phyloP scores from a whole-genome alignment of 2,329 filamentous ascomycete genomes.

The Xylaria sp. region DNA sequence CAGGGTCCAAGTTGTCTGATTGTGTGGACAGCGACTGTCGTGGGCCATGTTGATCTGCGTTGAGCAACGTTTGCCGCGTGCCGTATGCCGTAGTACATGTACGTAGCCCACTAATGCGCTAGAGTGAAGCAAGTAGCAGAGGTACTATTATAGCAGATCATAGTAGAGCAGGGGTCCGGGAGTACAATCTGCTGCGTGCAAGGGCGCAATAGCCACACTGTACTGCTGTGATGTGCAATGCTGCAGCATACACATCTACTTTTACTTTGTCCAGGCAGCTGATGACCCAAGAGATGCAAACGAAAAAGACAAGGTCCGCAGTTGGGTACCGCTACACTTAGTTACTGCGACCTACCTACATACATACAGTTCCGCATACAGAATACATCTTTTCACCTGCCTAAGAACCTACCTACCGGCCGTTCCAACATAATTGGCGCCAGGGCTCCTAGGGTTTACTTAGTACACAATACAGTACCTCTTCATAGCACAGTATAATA shows the following conservation, averaged over 20 bases:
- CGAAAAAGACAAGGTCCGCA: constrained; percentile 22
- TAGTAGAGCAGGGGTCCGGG: constrained; percentile 9
- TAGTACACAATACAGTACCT: constrained; percentile 6
- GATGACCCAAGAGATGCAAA: constrained; percentile 28
- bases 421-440: not conserved
- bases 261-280: not conserved
- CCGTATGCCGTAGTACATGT: constrained; percentile 31
- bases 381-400: not conserved
- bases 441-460: not conserved
- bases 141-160: not conserved
- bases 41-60: constrained; percentile 39
- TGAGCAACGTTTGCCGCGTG: constrained; percentile 37
- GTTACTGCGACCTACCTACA: constrained; percentile 13
- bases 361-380: not conserved
- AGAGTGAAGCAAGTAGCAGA: constrained; percentile 6
- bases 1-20: constrained; percentile 27
- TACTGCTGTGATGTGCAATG: not conserved
- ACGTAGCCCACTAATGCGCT: not conserved
- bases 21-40: constrained; percentile 32
- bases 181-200: not conserved
- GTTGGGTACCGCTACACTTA: constrained; percentile 26
- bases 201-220: not conserved
- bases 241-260: not conserved
- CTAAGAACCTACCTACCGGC: no score
- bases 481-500: not conserved